Evolutionary conservation across 2,329 filamentous ascomycete species (phyloP).

Genomic region (Gnomoniopsis sp.): DNA sequence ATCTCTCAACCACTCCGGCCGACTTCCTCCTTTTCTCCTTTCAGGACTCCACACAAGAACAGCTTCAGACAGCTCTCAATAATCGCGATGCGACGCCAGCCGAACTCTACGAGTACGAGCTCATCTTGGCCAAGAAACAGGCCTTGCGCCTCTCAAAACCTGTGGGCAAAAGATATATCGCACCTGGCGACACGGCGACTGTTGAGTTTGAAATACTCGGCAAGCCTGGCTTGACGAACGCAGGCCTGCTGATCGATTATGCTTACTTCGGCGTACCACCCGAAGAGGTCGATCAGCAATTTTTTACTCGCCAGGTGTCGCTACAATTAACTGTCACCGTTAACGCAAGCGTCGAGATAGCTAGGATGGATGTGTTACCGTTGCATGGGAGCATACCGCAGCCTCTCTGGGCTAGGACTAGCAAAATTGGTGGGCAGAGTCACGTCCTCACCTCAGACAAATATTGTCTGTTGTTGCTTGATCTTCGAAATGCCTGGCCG

Average conservation of each 20-base stretch:
- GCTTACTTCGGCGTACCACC: slow-evolving; percentile 70
- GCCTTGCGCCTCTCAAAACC: slow-evolving; percentile 57
- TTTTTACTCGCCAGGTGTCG: slow-evolving; percentile 80
- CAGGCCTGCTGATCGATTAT: slow-evolving; percentile 81
- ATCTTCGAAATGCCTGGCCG: slow-evolving; percentile 88
- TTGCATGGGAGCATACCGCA: slow-evolving; percentile 64
- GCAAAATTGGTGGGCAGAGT: slow-evolving; percentile 26
- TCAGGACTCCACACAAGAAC: slow-evolving; percentile 78
- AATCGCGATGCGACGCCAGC: slow-evolving; percentile 74
- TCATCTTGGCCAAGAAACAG: slow-evolving; percentile 72
- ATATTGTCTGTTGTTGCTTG: slow-evolving; percentile 76
- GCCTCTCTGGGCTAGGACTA: slow-evolving; percentile 52
- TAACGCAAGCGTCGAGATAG: slow-evolving; percentile 83
- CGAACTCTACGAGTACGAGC: slow-evolving; percentile 82
- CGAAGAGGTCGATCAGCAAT: slow-evolving; percentile 66
- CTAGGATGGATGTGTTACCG: slow-evolving; percentile 74
- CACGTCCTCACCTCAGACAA: slow-evolving; percentile 50
- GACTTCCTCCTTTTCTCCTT: slow-evolving; percentile 87
- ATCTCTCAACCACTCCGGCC: slow-evolving; percentile 71
- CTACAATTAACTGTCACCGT: slow-evolving; percentile 84
- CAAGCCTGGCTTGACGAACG: slow-evolving; percentile 78
- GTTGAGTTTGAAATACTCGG: slow-evolving; percentile 85
- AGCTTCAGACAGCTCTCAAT: slow-evolving; percentile 69
- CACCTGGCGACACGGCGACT: slow-evolving; percentile 62
- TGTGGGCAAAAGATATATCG: slow-evolving; percentile 56